phyloP scores from a whole-genome alignment of 805 yeast species.

The Metschnikowia lochheadii region DNA sequence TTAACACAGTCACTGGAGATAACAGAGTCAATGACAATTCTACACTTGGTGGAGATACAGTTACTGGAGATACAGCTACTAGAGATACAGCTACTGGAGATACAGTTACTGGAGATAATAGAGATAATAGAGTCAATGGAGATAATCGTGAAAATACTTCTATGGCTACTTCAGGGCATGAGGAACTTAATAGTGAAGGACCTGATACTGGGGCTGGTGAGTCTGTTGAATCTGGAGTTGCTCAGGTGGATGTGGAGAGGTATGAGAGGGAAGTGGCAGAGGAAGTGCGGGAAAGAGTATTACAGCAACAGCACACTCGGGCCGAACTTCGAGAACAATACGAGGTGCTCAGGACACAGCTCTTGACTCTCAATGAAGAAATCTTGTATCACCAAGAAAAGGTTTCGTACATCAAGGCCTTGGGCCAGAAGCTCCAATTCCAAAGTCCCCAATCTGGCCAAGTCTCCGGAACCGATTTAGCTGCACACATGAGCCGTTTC shows the following conservation, averaged over 20 bases:
- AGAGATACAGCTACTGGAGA: no score
- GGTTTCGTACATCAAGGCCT: conserved; percentile 22
- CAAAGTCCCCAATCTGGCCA: neutral
- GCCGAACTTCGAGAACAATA: conserved; percentile 8
- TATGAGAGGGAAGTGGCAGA: neutral
- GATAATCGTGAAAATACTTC: no score
- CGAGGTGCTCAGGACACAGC: conserved; percentile 8
- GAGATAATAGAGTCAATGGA: no score
- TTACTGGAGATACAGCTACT: no score
- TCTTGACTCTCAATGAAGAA: conserved; percentile 15
- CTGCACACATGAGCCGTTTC: conserved; percentile 24
- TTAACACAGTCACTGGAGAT: no score
- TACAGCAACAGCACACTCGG: neutral
- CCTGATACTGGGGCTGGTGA: no score
- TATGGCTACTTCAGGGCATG: no score
- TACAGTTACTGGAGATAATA: no score
- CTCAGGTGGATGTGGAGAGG: neutral
- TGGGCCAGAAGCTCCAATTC: conserved; percentile 11
- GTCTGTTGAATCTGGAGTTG: no score
- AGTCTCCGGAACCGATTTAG: neutral
- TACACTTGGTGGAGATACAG: no score
- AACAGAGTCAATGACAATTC: no score
- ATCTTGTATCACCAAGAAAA: conserved; percentile 29
- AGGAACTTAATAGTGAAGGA: no score
- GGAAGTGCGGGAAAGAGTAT: neutral